Conservation (phyloP, 177 flowering plant species). For the Vitis hybrid region DNA sequence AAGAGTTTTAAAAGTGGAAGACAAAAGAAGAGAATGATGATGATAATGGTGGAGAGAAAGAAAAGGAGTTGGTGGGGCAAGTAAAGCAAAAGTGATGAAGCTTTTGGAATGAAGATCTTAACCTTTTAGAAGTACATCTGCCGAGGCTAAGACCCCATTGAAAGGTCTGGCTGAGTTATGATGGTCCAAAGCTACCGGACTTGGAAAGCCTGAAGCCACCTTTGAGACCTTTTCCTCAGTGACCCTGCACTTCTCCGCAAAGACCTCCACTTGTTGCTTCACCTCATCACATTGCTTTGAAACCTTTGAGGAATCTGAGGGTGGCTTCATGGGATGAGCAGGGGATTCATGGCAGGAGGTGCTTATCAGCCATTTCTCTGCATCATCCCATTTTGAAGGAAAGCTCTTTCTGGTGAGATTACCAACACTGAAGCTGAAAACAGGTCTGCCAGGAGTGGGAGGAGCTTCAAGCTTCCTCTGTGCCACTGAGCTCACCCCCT, state of each 20-base stretch:
- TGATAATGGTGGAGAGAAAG: not conserved
- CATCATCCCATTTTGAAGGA: slow-evolving; percentile 98
- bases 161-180: slow-evolving; percentile 17
- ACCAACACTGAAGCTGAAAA: slow-evolving; percentile 68
- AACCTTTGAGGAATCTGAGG: slow-evolving; percentile 26
- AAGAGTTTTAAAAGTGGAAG: not conserved
- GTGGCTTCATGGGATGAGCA: slow-evolving; percentile 33
- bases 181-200: slow-evolving; percentile 27
- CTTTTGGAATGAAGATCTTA: slow-evolving; percentile 5
- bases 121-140: slow-evolving; percentile 64
- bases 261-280: slow-evolving; percentile 36
- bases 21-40: not conserved
- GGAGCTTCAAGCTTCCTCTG: slow-evolving; percentile 68
- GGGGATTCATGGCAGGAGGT: slow-evolving; percentile 74
- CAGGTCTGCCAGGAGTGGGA: slow-evolving; percentile 83
- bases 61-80: slow-evolving; percentile 1
- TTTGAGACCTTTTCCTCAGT: slow-evolving; percentile 45
- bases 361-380: slow-evolving; percentile 85
- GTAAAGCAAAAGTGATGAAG: slow-evolving; percentile 5
- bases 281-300: slow-evolving; percentile 22
- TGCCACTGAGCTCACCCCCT: slow-evolving; percentile 36
- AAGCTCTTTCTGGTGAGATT: slow-evolving; percentile 53
- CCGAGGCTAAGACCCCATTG: slow-evolving; percentile 30
- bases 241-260: slow-evolving; percentile 53
- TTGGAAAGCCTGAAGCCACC: slow-evolving; percentile 28